These are phyloP conservation scores for Aspergillus carlsbadensis DNA, from an alignment of 495 filamentous ascomycete species.

Conservation along the genomic window DNA sequence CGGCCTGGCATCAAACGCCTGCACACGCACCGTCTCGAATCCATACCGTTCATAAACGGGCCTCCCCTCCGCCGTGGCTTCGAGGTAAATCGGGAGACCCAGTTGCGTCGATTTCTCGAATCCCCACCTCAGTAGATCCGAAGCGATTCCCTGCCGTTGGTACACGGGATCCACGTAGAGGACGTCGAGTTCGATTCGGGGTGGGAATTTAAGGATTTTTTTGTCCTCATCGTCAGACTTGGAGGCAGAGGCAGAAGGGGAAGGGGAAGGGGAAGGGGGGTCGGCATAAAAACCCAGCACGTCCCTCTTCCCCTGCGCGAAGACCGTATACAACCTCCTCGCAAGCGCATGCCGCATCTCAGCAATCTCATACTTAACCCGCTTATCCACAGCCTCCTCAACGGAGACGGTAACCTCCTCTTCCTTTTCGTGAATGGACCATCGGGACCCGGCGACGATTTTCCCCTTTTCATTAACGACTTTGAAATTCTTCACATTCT, in stretches of 20 bases:
- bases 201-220: too few species aligned
- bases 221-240: too few species aligned
- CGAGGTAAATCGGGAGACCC: conserved; percentile 49
- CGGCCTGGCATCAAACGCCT: conserved; percentile 28
- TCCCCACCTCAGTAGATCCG: conserved; percentile 49
- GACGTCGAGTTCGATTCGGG: background rate
- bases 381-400: conserved; percentile 7
- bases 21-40: conserved; percentile 43
- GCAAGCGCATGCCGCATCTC: conserved; percentile 4
- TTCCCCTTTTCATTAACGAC: conserved; percentile 17
- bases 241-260: too few species aligned
- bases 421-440: conserved; percentile 20
- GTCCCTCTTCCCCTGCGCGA: conserved; percentile 1
- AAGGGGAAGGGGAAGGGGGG: too few species aligned
- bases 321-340: background rate
- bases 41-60: conserved; percentile 55
- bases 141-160: conserved; percentile 28
- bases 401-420: conserved; percentile 10
- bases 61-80: conserved; percentile 51
- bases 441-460: conserved; percentile 25
- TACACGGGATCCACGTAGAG: background rate
- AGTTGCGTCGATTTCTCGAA: conserved; percentile 47
- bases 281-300: too few species aligned
- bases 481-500: conserved; percentile 8
- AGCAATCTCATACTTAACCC: background rate